Evolutionary conservation across 2,329 filamentous ascomycete genomes (phyloP).

Genomic region (Keithomyces neogunnii): DNA sequence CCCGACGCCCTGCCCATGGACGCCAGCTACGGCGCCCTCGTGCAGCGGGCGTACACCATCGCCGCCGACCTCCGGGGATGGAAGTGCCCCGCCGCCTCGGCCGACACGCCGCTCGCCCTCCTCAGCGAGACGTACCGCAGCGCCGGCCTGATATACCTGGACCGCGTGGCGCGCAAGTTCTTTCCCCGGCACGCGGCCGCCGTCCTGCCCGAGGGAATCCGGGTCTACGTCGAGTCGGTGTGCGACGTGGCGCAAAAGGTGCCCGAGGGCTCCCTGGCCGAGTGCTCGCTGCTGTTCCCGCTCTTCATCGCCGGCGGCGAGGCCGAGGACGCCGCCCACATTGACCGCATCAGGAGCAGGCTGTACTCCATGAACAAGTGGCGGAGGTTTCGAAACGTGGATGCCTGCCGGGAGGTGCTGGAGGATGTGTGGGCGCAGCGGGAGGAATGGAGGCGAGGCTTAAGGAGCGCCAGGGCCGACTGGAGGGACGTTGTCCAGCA

Average conservation of each 20-base stretch:
- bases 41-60: not conserved
- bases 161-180: constrained; percentile 2
- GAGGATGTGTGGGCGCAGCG: constrained; percentile 4
- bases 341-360: constrained; percentile 4
- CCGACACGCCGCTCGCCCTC: constrained; percentile 4
- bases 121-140: constrained; percentile 9
- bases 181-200: not conserved
- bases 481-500: constrained; percentile 6
- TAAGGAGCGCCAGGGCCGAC: not conserved
- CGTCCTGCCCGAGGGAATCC: not conserved
- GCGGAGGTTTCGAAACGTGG: constrained; percentile 7
- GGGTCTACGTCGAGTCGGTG: not conserved
- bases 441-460: not conserved
- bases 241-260: not conserved
- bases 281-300: constrained; percentile 11
- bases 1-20: not conserved
- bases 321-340: constrained; percentile 3
- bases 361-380: constrained; percentile 2
- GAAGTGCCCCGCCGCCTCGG: not conserved
- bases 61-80: constrained; percentile 1
- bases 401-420: constrained; percentile 5
- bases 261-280: constrained; percentile 7
- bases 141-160: constrained; percentile 9
- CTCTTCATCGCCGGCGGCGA: constrained; percentile 11
- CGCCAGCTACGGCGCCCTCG: not conserved